Evolutionary conservation across 805 yeast species (phyloP), one percentile per base, ranked within the genome.

Genomic region (Kuraishia piskuri): DNA sequence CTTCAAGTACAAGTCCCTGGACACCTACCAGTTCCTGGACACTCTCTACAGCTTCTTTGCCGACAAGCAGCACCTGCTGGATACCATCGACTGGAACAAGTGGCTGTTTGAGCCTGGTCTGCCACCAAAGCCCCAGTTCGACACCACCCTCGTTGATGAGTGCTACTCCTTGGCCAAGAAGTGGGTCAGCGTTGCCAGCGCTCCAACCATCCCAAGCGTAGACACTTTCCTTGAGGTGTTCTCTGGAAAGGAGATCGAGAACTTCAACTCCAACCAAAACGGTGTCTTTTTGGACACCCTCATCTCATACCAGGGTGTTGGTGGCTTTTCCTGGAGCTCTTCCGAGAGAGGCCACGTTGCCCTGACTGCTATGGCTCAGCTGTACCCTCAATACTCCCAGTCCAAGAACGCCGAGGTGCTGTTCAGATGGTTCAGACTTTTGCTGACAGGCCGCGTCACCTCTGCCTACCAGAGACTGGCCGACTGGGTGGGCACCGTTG

Each of bases 401-500:
- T 80, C 92, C 1, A 67, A 76, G 54, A 90, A 90, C 67, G 88
- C 95, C 0, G 97, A 90, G 68, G 86, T 90, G 51, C 73, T 84
- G 47, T 85, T 84, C 70, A 80, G 95, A 65, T 86, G 89, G 84
- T 88, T 76, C 66, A 73, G 83, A 55, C 75, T 90, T 52, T 83
- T 86, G 59, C 73, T 88, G 7, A 69, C 75, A 0, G 86, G 85
- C 26, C 70, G 74, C 25, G 70, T 80, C 53, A 56, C 63, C 12
- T 67, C 73, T 36, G 71, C 72, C 51, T 79, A 84, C 65, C 70
- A 68, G 54, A 70, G 68, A 48, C 71, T 90, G 49, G 90, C 95
- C 2, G 80, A 81, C 52, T 90, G 96, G 96, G 76, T 90, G 53
- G 95, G 92, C 12, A 83, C 91, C 2, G 94, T 90, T 22, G 97